Evolutionary conservation across 1,139 yeast genomes (phyloP), one percentile per base, ranked within the genome.

Genomic region (Lodderomyces beijingensis): DNA sequence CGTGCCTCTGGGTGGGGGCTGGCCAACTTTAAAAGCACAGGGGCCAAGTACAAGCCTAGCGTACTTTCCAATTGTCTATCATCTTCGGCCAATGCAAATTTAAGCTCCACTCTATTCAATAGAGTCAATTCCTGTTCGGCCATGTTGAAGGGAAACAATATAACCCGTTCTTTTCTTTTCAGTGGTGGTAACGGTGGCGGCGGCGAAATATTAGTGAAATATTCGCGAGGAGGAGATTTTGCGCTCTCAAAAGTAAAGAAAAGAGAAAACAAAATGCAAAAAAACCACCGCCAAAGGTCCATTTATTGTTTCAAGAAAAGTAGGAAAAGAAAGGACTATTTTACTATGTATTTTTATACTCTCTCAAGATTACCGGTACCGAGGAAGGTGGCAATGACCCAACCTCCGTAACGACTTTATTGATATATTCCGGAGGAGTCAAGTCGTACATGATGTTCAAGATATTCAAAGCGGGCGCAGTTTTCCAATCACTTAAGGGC

Each of bases 321-420:
- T 7, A 19, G 10, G 10, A 19, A 19, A 10, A 19, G n/a, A 19
- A 19, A 19, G 25, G 25, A 14, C 6, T 23, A 23, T 23, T 9
- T n/a, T n/a, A 19, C 53, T 61, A 58, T 39, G 68, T 62, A 46
- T 69, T 71, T 59, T 86, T 86, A 59, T 91, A 91, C 57, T 91
- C 98, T 59, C 97, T 77, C 49, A 91, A 69, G 41, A 91, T 87
- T 28, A 91, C 97, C 19, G 98, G 98, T 39, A 91, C 97, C 2
- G 97, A 87, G 6, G 95, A 85, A 28, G 98, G 95, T 5, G 98
- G 98, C 45, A 93, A 70, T 4, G 95, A 87, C 16, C 99, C 99
- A 42, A 89, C 77, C 55, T 91, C 99, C 2, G 98, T 91, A 33
- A 93, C 86, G 38, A 93, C 89, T 64, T 93, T 91, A 55, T 89